Percentiles rank a stretch among this genome's conserved stretches.
phyloP scores from a whole-genome alignment of 2,329 filamentous ascomycete genomes.

The Spiromastix sp. region DNA sequence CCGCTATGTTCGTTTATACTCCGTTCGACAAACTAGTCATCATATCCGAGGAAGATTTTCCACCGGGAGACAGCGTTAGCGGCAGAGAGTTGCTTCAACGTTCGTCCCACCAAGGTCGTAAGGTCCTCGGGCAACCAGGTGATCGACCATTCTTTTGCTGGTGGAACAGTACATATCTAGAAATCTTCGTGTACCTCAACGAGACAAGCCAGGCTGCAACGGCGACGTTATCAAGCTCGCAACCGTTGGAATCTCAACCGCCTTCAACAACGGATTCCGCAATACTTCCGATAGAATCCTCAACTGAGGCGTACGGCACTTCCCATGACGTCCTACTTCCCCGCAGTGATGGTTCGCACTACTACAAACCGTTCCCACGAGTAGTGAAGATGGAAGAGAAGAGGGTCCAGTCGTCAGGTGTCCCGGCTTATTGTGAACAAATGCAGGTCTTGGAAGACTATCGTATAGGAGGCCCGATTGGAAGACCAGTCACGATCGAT shows the following conservation, averaged over 20 bases:
- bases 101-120: slow-evolving; percentile 21
- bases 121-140: slow-evolving; percentile 39
- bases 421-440: slow-evolving; percentile 52
- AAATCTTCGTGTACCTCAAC: slow-evolving; percentile 56
- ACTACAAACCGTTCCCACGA: slow-evolving; percentile 39
- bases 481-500: background rate
- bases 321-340: background rate
- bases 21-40: slow-evolving; percentile 57
- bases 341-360: slow-evolving; percentile 10
- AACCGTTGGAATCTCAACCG: background rate
- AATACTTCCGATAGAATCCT: background rate
- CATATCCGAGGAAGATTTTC: slow-evolving; percentile 28
- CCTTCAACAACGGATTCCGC: background rate
- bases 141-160: slow-evolving; percentile 60
- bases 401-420: slow-evolving; percentile 34
- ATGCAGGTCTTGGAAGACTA: slow-evolving; percentile 50
- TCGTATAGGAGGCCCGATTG: slow-evolving; percentile 16
- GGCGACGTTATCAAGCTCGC: background rate
- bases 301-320: background rate
- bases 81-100: slow-evolving; percentile 12
- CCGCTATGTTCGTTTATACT: slow-evolving; percentile 54
- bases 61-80: slow-evolving; percentile 10
- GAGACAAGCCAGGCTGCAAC: slow-evolving; percentile 1
- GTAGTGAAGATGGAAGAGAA: slow-evolving; percentile 58
- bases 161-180: slow-evolving; percentile 58